Base-by-base conservation (phyloP, 345 rosid genomes). In the Salix dunnii region DNA sequence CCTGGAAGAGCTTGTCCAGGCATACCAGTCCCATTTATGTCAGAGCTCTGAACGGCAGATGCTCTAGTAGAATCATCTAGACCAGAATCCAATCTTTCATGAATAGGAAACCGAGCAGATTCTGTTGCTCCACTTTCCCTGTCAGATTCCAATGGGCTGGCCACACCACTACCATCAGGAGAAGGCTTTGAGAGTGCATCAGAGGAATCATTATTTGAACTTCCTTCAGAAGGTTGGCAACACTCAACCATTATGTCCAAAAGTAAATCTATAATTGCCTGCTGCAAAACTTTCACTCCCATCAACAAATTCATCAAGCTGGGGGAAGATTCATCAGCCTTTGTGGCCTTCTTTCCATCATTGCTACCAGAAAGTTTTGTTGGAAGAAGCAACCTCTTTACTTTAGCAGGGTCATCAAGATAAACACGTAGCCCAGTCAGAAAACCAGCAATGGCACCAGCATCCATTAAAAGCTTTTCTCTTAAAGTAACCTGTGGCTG, bases 201-300 rank as follows among this genome's bases (percentile, higher is more conserved):
- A 67, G 88, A 83, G 13, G 85, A 77, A 76, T 87, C 88, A 76
- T 80, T 85, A 55, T 78, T 82, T 70, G 84, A 83, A 83, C 86
- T 85, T 89, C 86, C 97, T 82, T 95, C 94, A 2, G 92, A 90
- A 76, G 97, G 94, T 77, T 92, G 94, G 91, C 99, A 96, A 81
- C 99, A 94, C 87, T 96, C 98, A 40, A 96, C 96, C 97, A 92
- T 91, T 78, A 91, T 96, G 89, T 96, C 98, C 82, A 94, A 80
- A 73, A 96, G 94, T 74, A 96, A 86, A 89, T 96, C 99, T 78
- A 96, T 90, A 78, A 96, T 94, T 69, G 99, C 98, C 86, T 96
- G 97, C 91, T 96, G 99, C 88, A 96, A 83, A 82, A 96, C 98
- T 88, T 94, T 96, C 73, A 92, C 99, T 72, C 99, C 96, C 97